Evolutionary conservation across 192 early-diverging fungal species (phyloP), one percentile per base, ranked within the genome.

Genomic region (Lunasporangiospora selenospora): DNA sequence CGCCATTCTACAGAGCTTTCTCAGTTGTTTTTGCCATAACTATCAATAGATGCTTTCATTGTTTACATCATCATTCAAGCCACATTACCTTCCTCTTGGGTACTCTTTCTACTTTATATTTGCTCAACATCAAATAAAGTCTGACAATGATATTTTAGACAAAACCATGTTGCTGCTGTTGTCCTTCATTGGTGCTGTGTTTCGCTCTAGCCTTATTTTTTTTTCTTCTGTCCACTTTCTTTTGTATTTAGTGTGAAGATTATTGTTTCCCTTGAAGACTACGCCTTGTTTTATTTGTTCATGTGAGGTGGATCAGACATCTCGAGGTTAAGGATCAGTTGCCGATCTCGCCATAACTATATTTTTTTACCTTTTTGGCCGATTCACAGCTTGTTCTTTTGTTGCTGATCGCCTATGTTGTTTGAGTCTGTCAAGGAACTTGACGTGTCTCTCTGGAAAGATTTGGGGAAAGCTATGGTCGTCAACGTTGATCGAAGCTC

Each of bases 321-420:
- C 45, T 48, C 36, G 44, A 31, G 33, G 34, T n/a, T 50, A 60
- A 29, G 58, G 58, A 50, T 60, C 58, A 30, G 46, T 60, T 60
- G 46, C 46, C 19, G 58, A 60, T 50, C 58, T 60, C 46, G 46
- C 41, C 58, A 60, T 18, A 60, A 40, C 58, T 29, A 50, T 33
- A 50, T 60, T 60, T 50, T 60, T 50, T 9, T 15, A 10, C 10
- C 11, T 58, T 58, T 58, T n/a, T n/a, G n/a, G n/a, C n/a, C n/a
- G n/a, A n/a, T n/a, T n/a, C n/a, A 40, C 26, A 7, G 40, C 53
- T 49, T 37, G 58, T 27, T 60, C 58, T 18, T 60, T 47, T 50
- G 36, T n/a, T 41, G 46, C 58, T 40, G 58, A 40, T 60, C 58
- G 58, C 37, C 41, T 60, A 38, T 62, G 58, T 50, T 50, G 37